These are phyloP conservation scores for Blakeslea trispora DNA, from an alignment of 371 early-diverging fungal genomes.

Conservation along the genomic window DNA sequence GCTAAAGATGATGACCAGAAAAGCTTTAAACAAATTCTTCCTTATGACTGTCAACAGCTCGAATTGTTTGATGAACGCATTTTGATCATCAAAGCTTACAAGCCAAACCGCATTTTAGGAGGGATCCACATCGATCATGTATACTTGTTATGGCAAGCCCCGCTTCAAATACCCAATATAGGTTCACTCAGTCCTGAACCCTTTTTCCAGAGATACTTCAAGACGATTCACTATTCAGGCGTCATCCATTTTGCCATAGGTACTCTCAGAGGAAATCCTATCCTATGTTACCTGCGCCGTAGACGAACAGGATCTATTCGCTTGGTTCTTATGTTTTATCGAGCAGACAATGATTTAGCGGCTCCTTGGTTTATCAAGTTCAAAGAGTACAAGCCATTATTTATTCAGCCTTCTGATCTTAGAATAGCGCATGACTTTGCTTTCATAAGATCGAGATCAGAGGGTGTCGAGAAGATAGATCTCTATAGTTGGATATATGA, in stretches of 20 bases:
- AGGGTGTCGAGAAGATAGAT: conserved; percentile 19
- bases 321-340: conserved; percentile 19
- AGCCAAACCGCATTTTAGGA: conserved; percentile 15
- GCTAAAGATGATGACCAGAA: conserved; percentile 15
- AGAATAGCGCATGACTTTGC: conserved; percentile 16
- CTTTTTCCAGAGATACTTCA: conserved; percentile 5
- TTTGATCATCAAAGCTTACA: conserved; percentile 8
- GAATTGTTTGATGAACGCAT: conserved; percentile 17
- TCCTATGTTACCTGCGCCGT: conserved; percentile 23
- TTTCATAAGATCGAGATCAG: conserved; percentile 14
- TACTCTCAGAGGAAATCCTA: conserved; percentile 15
- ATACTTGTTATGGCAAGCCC: conserved; percentile 1
- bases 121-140: conserved; percentile 15
- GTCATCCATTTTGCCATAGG: conserved; percentile 22
- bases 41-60: conserved; percentile 19
- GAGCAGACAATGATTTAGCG: conserved; percentile 1
- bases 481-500: conserved; percentile 14
- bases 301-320: conserved; percentile 22
- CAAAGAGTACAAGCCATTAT: conserved; percentile 21
- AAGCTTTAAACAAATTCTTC: conserved; percentile 9
- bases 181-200: background rate
- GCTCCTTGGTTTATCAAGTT: conserved; percentile 14
- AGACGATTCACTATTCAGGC: conserved; percentile 17
- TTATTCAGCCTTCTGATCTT: conserved; percentile 16
- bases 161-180: background rate